Evolutionary conservation across 1,139 yeast species (phyloP).

Genomic region (Geotrichum restrictum): DNA sequence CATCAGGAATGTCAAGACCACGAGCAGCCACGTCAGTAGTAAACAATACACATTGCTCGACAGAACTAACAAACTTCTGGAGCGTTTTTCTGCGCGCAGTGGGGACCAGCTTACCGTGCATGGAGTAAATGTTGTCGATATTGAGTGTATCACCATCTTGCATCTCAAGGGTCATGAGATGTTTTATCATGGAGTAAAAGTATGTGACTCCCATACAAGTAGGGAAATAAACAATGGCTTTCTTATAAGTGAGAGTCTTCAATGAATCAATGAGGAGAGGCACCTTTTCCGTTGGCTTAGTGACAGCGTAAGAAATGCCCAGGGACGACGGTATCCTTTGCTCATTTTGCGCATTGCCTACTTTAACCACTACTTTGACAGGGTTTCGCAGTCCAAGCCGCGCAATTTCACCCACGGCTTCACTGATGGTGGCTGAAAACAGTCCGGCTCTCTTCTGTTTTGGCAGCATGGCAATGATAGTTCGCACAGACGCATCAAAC

Average conservation of each 20-base stretch:
- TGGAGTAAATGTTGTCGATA: conserved; percentile 22
- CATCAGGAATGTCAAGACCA: conserved; percentile 90
- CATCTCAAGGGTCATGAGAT: conserved; percentile 34
- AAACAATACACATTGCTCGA: conserved; percentile 58
- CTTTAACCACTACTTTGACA: conserved; percentile 69
- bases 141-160: conserved; percentile 23
- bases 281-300: conserved; percentile 59
- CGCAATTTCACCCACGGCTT: conserved; percentile 52
- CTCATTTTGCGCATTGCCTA: conserved; percentile 35
- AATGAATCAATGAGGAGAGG: conserved; percentile 55
- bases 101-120: conserved; percentile 82
- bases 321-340: conserved; percentile 59
- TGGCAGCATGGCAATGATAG: conserved; percentile 65
- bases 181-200: conserved; percentile 57
- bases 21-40: conserved; percentile 66
- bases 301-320: conserved; percentile 57
- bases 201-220: conserved; percentile 79
- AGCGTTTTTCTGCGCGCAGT: conserved; percentile 71
- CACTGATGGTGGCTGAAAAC: conserved; percentile 84
- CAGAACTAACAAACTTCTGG: conserved; percentile 49
- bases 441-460: conserved; percentile 91
- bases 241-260: conserved; percentile 52
- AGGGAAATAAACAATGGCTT: conserved; percentile 85
- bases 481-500: conserved; percentile 64
- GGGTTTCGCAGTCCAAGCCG: conserved; percentile 78